phyloP scores from a whole-genome alignment of 345 rosid species.

The Camelina neglecta region DNA sequence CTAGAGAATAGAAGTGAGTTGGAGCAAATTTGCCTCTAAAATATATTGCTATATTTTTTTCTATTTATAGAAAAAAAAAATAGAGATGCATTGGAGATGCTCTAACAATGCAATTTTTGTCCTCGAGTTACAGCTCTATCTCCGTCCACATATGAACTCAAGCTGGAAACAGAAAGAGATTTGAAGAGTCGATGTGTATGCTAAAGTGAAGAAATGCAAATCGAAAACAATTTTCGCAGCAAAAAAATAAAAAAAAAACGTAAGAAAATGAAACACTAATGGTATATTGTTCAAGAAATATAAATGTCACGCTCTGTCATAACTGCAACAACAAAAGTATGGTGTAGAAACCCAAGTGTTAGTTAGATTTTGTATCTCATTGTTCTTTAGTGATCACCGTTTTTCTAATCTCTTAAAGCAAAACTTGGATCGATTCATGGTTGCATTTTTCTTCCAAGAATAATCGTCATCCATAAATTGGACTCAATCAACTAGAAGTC shows the following conservation, averaged over 20 bases:
- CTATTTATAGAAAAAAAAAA: too few species aligned
- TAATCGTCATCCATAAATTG: neutral
- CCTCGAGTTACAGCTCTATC: neutral
- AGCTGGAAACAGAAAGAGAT: neutral
- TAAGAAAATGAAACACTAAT: neutral
- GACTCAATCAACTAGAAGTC: neutral
- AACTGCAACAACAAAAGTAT: neutral
- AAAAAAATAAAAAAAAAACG: neutral
- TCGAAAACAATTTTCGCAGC: neutral
- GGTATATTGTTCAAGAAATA: neutral
- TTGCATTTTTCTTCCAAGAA: neutral
- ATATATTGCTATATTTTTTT: too few species aligned
- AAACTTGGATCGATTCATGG: neutral
- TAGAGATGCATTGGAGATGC: too few species aligned
- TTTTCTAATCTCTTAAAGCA: neutral
- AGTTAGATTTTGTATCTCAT: neutral
- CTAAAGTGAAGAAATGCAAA: neutral
- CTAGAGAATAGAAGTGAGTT: too few species aligned
- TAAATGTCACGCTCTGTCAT: neutral
- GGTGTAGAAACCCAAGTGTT: neutral
- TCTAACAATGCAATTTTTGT: neutral
- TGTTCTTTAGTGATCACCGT: neutral
- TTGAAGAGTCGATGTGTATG: neutral
- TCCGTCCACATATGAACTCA: neutral
- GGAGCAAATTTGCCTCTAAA: too few species aligned